Base-by-base conservation (phyloP, 139 green algal species). In the Chlamydomonas incerta region DNA sequence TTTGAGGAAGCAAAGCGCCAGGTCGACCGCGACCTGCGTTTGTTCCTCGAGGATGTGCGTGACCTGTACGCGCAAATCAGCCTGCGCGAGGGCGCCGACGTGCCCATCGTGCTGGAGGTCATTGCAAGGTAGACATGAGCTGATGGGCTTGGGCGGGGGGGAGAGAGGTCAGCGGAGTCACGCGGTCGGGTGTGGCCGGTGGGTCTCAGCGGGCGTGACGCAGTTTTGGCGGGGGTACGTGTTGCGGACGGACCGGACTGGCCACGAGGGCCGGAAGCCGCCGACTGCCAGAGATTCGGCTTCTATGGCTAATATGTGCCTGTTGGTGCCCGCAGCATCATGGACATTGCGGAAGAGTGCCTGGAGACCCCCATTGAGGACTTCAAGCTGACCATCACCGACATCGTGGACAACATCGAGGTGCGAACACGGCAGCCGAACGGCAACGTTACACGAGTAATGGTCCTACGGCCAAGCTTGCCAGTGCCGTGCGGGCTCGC, bases 321-420 rank as follows among this genome's bases (percentile, higher is more conserved):
- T 33, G 37, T 34, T 58, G 62, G 24, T 3, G 0, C 23, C 21
- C 52, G 69, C 69, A 90, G 85, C 41, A 68, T 94, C 29, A 50
- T 93, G 65, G 85, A 88, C 60, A 88, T 93, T 23, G 90, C 90
- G 2, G 89, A 95, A 65, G 91, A 91, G 28, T 95, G 92, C 83
- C 69, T 95, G 37, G 89, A 95, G 37, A 89, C 92, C 33, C 87
- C 93, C 21, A 72, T 94, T 28, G 88, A 88, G 1, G 85, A 83
- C 50, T 96, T 97, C 80, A 93, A 88, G 58, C 88, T 90, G 60
- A 92, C 82, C 52, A 90, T 96, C 67, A 91, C 93, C 26, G 79
- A 91, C 52, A 83, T 94, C 10, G 93, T 97, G 65, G 93, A 96
- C 68, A 75, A 90, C 35, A 87, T 96, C 52, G 94, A 95, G 90